A percentile compares a stretch with the other conserved stretches of the same genome.
Conservation (phyloP, 2,329 filamentous ascomycete genomes). For the Calonectria montana region DNA sequence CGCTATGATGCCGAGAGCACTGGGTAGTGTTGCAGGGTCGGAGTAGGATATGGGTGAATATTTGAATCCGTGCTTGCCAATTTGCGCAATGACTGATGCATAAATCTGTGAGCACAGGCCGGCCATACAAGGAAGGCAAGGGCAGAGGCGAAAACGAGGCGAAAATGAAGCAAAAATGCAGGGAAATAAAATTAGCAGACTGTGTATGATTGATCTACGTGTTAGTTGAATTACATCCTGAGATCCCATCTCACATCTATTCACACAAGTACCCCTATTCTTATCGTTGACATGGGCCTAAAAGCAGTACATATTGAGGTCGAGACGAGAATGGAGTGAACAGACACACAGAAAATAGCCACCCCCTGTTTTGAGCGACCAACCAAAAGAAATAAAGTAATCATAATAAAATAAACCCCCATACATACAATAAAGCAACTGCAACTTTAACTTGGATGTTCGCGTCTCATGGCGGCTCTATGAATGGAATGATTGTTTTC, state of each 20-base stretch:
- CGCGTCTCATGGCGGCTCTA: no score
- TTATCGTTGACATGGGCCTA: no score
- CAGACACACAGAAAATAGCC: background rate
- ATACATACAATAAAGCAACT: background rate
- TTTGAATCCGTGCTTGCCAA: background rate
- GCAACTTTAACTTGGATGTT: background rate
- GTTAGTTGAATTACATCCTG: no score
- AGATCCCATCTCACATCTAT: no score
- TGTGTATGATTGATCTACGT: no score
- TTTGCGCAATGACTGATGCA: background rate
- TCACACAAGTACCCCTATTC: no score
- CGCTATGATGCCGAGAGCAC: background rate
- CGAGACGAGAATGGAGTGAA: background rate
- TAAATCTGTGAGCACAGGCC: background rate
- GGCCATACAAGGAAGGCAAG: background rate
- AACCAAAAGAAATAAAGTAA: background rate
- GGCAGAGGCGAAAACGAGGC: no score
- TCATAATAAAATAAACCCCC: background rate
- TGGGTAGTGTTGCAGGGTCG: background rate
- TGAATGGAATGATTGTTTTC: background rate
- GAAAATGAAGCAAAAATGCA: no score
- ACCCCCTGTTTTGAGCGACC: background rate
- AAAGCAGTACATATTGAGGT: no score
- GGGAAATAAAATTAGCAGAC: no score
- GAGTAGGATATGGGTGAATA: background rate